Evolutionary conservation across 768 basidiomycete species (phyloP), one percentile per base, ranked within the genome.

Genomic region (Lentinula lateritia): DNA sequence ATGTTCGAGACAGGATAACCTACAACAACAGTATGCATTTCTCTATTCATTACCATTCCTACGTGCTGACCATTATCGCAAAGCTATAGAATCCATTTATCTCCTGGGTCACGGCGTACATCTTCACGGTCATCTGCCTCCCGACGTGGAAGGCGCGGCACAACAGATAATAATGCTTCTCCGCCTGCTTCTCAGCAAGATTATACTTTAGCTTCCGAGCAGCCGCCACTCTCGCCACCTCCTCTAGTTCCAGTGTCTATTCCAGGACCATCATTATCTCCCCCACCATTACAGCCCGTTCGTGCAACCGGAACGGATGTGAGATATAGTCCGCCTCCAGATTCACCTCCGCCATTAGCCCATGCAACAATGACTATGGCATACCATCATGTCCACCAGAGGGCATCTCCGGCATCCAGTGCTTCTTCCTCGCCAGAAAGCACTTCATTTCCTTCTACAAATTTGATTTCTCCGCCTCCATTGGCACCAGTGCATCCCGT

Each of bases 1-100:
- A 16, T 95, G 94, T 66, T 93, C 91, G 10, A 79, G 93, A 38
- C 92, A 94, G 72, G 94, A 96, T 67, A 96, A 96, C 66, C 80
- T 96, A 4, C 82, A 84, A 54, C 83, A 84, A 65, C 83, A 84
- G 83, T 83, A 58, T 67, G 81, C 78, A 15, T 34, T 34, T 41
- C 39, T 1, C 10, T 39, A 28, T 55, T 45, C 15, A 61, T 53
- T 32, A 61, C 50, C 41, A 18, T 61, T 48, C n/a, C 32, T 23
- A 5, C 16, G 15, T 20, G 20, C 5, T 45, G 1, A n/a, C 23
- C 23, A 50, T 48, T 28, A 42, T 60, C 60, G 16, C 48, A 1
- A 68, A 92, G 90, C 66, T 92, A 91, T 68, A 87, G 89, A 18
- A 91, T 92, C 64, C 90, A 92, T 69, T 78, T 92, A 20, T 90